A percentile compares a stretch with the other conserved stretches of the same genome.
phyloP scores from a whole-genome alignment of 164 flowering plant species.

The Aristolochia californica region DNA sequence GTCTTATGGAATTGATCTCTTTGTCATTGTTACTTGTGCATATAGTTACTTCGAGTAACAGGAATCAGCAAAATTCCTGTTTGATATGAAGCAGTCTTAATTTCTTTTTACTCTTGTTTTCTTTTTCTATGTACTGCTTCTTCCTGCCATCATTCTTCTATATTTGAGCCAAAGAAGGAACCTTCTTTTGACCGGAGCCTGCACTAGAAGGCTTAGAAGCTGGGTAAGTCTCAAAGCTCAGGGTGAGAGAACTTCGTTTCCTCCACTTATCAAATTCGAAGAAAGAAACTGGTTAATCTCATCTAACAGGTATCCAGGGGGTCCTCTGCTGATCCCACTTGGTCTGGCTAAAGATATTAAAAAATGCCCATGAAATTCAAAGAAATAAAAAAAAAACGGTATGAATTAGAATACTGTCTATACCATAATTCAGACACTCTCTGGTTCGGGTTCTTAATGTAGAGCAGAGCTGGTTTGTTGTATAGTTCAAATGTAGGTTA shows the following conservation, averaged over 20 bases:
- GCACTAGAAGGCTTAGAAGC: slow-evolving; percentile 84
- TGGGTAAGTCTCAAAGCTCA: slow-evolving; percentile 35
- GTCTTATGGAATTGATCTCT: too few relatives aligned
- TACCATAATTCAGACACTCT: slow-evolving; percentile 55
- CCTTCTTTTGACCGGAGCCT: slow-evolving; percentile 80
- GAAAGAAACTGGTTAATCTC: not conserved
- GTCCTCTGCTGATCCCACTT: slow-evolving; percentile 79
- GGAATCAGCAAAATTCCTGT: slow-evolving; percentile 61
- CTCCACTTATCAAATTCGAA: not conserved
- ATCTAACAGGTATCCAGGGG: slow-evolving; percentile 72
- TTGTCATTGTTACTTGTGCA: not conserved
- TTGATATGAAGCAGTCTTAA: slow-evolving; percentile 54
- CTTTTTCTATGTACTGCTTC: too few relatives aligned
- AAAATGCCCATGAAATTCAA: slow-evolving; percentile 73
- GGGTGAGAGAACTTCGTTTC: not conserved
- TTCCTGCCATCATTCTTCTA: not conserved
- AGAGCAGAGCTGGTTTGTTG: not conserved
- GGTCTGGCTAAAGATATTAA: slow-evolving; percentile 76
- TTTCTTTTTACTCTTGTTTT: not conserved
- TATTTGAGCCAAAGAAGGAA: slow-evolving; percentile 46
- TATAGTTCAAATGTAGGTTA: too few relatives aligned
- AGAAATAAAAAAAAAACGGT: slow-evolving; percentile 96
- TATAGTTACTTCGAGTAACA: slow-evolving; percentile 75
- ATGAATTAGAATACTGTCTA: not conserved
- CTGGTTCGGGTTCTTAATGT: slow-evolving; percentile 10